Evolutionary conservation across 2,329 filamentous ascomycete species (phyloP).

Genomic region (Hymenoscyphus scutula): DNA sequence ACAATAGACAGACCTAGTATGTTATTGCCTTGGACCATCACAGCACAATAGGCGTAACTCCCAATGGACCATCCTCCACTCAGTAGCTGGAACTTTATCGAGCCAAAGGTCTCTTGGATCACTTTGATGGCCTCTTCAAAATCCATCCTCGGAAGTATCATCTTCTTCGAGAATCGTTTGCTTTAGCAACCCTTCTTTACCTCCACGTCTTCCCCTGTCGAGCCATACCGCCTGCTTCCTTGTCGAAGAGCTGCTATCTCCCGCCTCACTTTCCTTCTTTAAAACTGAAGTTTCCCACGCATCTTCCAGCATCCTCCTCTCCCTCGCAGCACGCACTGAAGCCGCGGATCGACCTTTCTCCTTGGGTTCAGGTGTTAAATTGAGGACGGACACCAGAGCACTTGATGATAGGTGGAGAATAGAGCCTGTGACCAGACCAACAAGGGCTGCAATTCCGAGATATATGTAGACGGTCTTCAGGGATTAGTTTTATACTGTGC

Average conservation of each 20-base stretch:
- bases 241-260: constrained; percentile 17
- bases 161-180: constrained; percentile 73
- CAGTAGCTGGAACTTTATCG: too few relatives aligned
- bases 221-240: constrained; percentile 33
- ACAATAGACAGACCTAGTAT: neutral
- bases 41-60: neutral
- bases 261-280: constrained; percentile 16
- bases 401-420: constrained; percentile 56
- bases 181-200: constrained; percentile 49
- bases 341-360: constrained; percentile 25
- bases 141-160: constrained; percentile 50
- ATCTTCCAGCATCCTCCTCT: constrained; percentile 29
- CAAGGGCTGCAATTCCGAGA: constrained; percentile 63
- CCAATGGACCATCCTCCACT: too few relatives aligned
- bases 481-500: constrained; percentile 15
- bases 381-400: constrained; percentile 51
- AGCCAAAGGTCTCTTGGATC: neutral
- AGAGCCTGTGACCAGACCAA: constrained; percentile 64
- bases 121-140: constrained; percentile 19
- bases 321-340: constrained; percentile 27
- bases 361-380: constrained; percentile 37
- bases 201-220: constrained; percentile 27
- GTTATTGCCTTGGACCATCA: neutral
- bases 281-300: constrained; percentile 24
- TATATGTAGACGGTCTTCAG: constrained; percentile 45